A percentile compares a stretch with the other conserved stretches of the same genome.
phyloP scores from a whole-genome alignment of 2,329 filamentous ascomycete genomes.

The Cadophora luteo-olivacea region DNA sequence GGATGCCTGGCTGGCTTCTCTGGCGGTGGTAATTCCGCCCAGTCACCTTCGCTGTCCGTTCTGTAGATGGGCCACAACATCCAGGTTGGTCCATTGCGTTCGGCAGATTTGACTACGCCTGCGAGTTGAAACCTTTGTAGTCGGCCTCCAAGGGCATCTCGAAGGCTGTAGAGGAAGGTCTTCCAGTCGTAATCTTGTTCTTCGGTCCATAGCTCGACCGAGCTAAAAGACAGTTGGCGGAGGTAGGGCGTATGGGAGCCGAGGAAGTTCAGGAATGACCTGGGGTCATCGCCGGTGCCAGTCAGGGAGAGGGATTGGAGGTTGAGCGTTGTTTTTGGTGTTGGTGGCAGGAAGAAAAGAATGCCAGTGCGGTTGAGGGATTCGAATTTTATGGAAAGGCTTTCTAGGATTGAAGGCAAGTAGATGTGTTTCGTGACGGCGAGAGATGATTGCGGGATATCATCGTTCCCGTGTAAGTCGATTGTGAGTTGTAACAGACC shows the following conservation, averaged over 20 bases:
- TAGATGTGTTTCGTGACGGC: not conserved
- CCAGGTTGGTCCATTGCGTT: constrained; percentile 19
- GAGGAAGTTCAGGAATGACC: constrained; percentile 20
- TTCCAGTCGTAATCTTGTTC: constrained; percentile 17
- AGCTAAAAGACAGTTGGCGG: constrained; percentile 18
- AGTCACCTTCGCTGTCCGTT: constrained; percentile 23
- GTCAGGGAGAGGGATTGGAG: constrained; percentile 20
- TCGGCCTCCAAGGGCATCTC: constrained; percentile 3
- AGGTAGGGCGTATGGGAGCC: constrained; percentile 7
- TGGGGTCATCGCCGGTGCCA: constrained; percentile 10
- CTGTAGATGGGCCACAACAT: constrained; percentile 31
- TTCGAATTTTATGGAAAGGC: constrained; percentile 26
- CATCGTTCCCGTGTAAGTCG: not conserved
- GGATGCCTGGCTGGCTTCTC: not conserved
- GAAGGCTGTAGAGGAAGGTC: constrained; percentile 19
- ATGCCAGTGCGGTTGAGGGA: constrained; percentile 1
- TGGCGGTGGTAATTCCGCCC: not conserved
- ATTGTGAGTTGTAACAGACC: not conserved
- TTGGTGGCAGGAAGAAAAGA: constrained; percentile 12
- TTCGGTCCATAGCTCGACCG: constrained; percentile 8
- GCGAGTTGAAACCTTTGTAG: constrained; percentile 31
- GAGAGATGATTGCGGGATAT: not conserved
- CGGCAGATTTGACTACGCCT: constrained; percentile 10
- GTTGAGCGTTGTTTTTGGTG: not conserved
- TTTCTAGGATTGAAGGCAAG: constrained; percentile 9